These are phyloP conservation scores for Aegle marmelos DNA, from an alignment of 345 rosid genomes.

Conservation along the genomic window DNA sequence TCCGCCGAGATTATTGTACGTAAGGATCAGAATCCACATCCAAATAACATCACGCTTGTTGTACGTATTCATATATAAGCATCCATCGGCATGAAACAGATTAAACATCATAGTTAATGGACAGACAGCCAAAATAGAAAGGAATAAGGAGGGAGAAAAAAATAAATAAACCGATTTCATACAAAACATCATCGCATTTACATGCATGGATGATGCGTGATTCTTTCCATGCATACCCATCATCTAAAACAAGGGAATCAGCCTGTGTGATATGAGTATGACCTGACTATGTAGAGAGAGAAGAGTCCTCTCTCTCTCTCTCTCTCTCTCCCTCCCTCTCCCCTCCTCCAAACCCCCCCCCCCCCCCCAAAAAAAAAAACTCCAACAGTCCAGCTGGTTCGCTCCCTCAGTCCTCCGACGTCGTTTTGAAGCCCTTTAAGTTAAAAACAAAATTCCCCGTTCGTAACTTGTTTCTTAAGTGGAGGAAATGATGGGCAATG, in stretches of 20 bases:
- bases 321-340: not conserved
- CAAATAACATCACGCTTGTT: no score
- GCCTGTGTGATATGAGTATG: not conserved
- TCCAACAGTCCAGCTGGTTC: not conserved
- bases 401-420: not conserved
- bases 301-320: not conserved
- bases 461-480: not conserved
- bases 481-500: constrained; percentile 22
- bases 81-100: no score
- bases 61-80: not conserved
- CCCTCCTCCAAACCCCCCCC: no score
- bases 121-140: not conserved
- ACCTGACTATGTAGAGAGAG: not conserved
- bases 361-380: no score
- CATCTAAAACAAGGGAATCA: not conserved
- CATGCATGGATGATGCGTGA: constrained; percentile 3
- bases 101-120: not conserved
- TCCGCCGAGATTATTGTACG: no score
- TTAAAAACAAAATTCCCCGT: not conserved
- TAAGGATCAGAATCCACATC: no score
- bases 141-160: not conserved
- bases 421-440: not conserved
- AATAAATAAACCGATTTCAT: not conserved
- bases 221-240: not conserved
- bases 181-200: not conserved